These are phyloP conservation scores for Talaromyces borbonicus DNA, from an alignment of 495 filamentous ascomycete genomes.

Conservation along the genomic window DNA sequence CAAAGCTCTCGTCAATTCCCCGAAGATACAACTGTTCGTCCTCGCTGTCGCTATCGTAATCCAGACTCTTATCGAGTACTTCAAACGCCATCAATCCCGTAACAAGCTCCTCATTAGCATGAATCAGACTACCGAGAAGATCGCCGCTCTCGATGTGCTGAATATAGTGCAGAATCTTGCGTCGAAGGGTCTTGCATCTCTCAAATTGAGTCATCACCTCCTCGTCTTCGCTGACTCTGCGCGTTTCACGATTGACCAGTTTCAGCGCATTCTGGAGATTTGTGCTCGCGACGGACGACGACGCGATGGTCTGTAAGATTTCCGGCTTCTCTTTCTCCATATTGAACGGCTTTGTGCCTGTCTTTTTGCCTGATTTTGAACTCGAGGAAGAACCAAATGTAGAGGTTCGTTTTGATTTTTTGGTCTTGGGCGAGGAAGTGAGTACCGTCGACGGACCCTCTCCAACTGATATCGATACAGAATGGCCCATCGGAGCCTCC, in stretches of 20 bases:
- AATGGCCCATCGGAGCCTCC: slow-evolving; percentile 46
- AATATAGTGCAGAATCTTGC: slow-evolving; percentile 81
- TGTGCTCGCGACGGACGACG: slow-evolving; percentile 76
- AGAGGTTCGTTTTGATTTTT: slow-evolving; percentile 17
- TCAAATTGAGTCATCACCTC: slow-evolving; percentile 72
- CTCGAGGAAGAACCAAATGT: slow-evolving; percentile 4
- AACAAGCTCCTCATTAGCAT: slow-evolving; percentile 79
- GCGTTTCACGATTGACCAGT: slow-evolving; percentile 80
- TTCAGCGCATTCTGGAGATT: slow-evolving; percentile 86
- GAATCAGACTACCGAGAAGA: slow-evolving; percentile 68
- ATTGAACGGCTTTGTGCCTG: slow-evolving; percentile 47
- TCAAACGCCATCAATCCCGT: slow-evolving; percentile 92
- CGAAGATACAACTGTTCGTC: slow-evolving; percentile 23
- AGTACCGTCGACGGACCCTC: slow-evolving; percentile 30
- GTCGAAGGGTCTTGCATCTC: slow-evolving; percentile 70
- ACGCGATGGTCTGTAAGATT: slow-evolving; percentile 74
- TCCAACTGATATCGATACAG: slow-evolving; percentile 31
- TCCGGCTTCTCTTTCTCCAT: slow-evolving; percentile 79
- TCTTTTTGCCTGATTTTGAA: slow-evolving; percentile 31
- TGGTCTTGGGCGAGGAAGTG: slow-evolving; percentile 27
- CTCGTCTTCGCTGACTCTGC: slow-evolving; percentile 77
- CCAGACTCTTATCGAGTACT: slow-evolving; percentile 87
- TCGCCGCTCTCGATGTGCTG: slow-evolving; percentile 76
- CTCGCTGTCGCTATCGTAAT: slow-evolving; percentile 94
- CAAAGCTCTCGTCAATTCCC: slow-evolving; percentile 27